Conservation (phyloP, 1,284 basidiomycete species). For the Tilletia setariae region DNA sequence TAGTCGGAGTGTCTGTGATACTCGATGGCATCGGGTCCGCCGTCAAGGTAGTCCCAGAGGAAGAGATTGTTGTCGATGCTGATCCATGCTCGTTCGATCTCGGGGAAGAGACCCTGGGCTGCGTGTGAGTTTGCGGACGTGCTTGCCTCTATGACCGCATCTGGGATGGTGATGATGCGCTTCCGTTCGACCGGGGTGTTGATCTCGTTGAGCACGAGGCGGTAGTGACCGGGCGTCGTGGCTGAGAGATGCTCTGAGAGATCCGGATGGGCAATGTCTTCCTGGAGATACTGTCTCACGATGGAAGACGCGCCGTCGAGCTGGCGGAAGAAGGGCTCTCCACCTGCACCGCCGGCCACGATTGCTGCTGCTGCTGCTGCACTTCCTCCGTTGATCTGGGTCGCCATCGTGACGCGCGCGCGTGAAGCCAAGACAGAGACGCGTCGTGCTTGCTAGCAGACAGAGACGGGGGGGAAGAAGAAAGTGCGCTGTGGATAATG, state of each 20-base stretch:
- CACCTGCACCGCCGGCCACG: not conserved
- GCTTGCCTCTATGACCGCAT: conserved; percentile 27
- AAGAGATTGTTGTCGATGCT: conserved; percentile 90
- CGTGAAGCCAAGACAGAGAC: too few relatives aligned
- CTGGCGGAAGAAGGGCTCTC: conserved; percentile 7
- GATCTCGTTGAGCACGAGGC: conserved; percentile 12
- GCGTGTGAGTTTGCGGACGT: conserved; percentile 14
- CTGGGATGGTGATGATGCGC: conserved; percentile 22
- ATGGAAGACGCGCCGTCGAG: conserved; percentile 7
- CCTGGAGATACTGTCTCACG: conserved; percentile 13
- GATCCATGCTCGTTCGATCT: conserved; percentile 93
- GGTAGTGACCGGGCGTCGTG: conserved; percentile 4
- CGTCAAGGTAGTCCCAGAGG: conserved; percentile 93
- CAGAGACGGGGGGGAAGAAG: too few relatives aligned
- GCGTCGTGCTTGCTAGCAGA: too few relatives aligned
- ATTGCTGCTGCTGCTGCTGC: not conserved
- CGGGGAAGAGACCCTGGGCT: conserved; percentile 72
- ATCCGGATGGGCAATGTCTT: not conserved
- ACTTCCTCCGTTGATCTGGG: not conserved
- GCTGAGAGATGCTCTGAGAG: conserved; percentile 14
- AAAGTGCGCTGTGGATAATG: too few relatives aligned
- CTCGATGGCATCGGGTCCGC: conserved; percentile 72
- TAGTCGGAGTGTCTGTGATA: conserved; percentile 89
- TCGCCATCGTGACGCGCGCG: not conserved
- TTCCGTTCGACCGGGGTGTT: conserved; percentile 7